Evolutionary conservation across 2,329 filamentous ascomycete species (phyloP).

Genomic region (Coniochaeta ligniaria): DNA sequence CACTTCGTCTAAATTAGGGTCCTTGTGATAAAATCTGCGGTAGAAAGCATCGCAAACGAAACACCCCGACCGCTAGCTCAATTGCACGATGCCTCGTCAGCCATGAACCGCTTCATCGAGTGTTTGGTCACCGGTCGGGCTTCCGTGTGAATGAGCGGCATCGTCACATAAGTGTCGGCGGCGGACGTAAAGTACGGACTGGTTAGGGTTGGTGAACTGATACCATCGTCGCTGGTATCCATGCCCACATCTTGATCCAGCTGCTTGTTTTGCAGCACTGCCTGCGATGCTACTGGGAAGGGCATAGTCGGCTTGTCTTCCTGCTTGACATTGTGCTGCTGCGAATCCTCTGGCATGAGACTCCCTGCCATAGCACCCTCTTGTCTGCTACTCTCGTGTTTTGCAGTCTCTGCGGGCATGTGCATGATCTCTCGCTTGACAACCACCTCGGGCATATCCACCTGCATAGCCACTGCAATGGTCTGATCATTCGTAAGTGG

Average conservation of each 20-base stretch:
- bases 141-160: background rate
- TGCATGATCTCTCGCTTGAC: background rate
- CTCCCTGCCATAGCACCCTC: background rate
- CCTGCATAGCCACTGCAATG: background rate
- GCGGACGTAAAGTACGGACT: background rate
- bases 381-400: background rate
- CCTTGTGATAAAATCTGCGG: background rate
- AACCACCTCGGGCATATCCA: background rate
- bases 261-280: background rate
- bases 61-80: background rate
- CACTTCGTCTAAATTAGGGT: too few species aligned
- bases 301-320: background rate
- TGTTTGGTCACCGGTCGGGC: background rate
- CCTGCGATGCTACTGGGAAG: background rate
- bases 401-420: background rate
- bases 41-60: background rate
- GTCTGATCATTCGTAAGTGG: background rate
- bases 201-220: background rate
- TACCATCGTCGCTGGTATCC: background rate
- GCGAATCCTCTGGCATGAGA: background rate
- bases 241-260: background rate
- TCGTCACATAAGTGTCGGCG: background rate
- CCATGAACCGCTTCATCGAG: background rate
- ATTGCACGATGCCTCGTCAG: background rate
- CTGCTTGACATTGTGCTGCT: background rate